Conservation (phyloP, 1,284 basidiomycete species). For the Trametes versicolor region DNA sequence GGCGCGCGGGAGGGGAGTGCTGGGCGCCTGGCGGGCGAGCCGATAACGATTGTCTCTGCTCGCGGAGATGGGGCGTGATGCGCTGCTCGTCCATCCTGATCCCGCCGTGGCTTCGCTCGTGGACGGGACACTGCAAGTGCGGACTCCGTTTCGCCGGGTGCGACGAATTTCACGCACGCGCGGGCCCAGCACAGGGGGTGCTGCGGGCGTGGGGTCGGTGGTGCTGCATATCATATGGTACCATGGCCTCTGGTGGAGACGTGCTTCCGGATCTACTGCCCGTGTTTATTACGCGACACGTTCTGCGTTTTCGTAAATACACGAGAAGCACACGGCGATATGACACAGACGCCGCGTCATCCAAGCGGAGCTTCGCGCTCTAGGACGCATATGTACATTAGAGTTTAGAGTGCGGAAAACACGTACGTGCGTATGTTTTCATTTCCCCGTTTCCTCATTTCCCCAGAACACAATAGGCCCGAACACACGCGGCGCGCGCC, state of each 20-base stretch:
- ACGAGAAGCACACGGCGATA: not conserved
- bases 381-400: slow-evolving; percentile 16
- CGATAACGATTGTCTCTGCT: slow-evolving; percentile 2
- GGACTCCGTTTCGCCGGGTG: slow-evolving; percentile 11
- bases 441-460: no score
- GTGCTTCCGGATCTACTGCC: not conserved
- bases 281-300: not conserved
- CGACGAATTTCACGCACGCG: not conserved
- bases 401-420: slow-evolving; percentile 10
- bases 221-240: not conserved
- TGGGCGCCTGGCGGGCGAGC: slow-evolving; percentile 1
- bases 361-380: not conserved
- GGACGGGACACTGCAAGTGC: slow-evolving; percentile 9
- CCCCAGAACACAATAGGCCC: slow-evolving; percentile 5
- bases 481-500: not conserved
- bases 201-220: not conserved
- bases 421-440: not conserved
- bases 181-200: not conserved
- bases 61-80: slow-evolving; percentile 8
- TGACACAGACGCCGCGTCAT: slow-evolving; percentile 1
- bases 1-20: not conserved
- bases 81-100: not conserved
- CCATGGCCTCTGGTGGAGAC: not conserved
- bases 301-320: not conserved
- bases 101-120: not conserved